Conservation (phyloP, 805 yeast genomes). For the Monosporozyma aquatica region DNA sequence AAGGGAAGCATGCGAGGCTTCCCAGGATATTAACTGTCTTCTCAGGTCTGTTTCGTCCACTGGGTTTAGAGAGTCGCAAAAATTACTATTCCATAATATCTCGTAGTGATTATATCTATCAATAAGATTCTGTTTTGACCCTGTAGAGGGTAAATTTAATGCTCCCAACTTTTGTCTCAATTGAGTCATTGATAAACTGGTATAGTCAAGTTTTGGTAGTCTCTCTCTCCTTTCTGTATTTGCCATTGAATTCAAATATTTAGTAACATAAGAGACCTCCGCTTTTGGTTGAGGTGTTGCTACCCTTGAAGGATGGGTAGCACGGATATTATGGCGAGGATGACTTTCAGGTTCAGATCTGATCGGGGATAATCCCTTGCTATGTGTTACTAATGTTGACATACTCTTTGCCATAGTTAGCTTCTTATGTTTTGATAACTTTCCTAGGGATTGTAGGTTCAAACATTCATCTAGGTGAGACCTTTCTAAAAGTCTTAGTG, state of each 20-base stretch:
- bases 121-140: slow-evolving; percentile 56
- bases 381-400: too few species aligned
- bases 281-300: not conserved
- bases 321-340: not conserved
- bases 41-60: slow-evolving; percentile 46
- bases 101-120: slow-evolving; percentile 69
- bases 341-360: too few species aligned
- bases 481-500: slow-evolving; percentile 46
- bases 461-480: slow-evolving; percentile 58
- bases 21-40: slow-evolving; percentile 60
- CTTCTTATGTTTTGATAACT: slow-evolving; percentile 1
- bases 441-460: slow-evolving; percentile 14
- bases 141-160: slow-evolving; percentile 49
- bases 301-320: not conserved
- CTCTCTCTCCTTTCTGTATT: slow-evolving; percentile 25
- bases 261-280: slow-evolving; percentile 9
- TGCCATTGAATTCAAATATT: slow-evolving; percentile 34
- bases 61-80: slow-evolving; percentile 58
- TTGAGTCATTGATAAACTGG: slow-evolving; percentile 47
- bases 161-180: slow-evolving; percentile 51
- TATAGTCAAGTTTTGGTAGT: slow-evolving; percentile 57
- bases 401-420: not conserved
- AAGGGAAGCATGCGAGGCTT: slow-evolving; percentile 28
- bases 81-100: slow-evolving; percentile 70
- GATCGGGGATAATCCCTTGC: too few species aligned